Evolutionary conservation across 2,329 filamentous ascomycete genomes (phyloP).

Genomic region (Hansfordia pulvinata): DNA sequence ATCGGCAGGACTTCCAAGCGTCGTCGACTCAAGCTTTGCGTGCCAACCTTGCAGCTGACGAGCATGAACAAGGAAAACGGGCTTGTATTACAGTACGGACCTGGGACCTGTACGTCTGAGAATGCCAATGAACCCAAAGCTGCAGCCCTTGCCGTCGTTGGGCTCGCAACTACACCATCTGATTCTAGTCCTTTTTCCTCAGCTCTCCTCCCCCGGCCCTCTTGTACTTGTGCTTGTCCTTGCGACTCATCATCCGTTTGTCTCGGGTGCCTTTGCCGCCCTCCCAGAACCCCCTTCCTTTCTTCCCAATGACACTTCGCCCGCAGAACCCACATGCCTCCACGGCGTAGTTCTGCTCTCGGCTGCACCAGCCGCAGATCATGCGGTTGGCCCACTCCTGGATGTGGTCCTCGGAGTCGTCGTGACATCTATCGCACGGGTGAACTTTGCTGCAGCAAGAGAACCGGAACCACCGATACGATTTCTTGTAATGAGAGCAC

Average conservation of each 20-base stretch:
- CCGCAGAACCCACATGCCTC: slow-evolving; percentile 67
- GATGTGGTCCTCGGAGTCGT: slow-evolving; percentile 53
- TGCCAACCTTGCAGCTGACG: no score
- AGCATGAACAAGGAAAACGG: no score
- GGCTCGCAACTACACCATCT: background rate
- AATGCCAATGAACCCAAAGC: background rate
- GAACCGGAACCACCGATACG: slow-evolving; percentile 53
- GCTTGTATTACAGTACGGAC: no score
- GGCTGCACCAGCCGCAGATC: slow-evolving; percentile 68
- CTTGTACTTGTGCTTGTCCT: slow-evolving; percentile 63
- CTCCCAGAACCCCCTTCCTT: slow-evolving; percentile 69
- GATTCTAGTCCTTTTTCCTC: slow-evolving; percentile 18
- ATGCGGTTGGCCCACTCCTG: slow-evolving; percentile 76
- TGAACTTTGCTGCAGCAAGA: slow-evolving; percentile 45
- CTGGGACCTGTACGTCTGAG: no score
- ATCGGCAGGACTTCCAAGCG: no score
- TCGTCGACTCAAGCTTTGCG: no score
- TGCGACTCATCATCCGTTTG: slow-evolving; percentile 55
- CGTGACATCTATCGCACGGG: slow-evolving; percentile 63
- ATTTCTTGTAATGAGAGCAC: slow-evolving; percentile 44
- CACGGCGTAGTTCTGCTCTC: slow-evolving; percentile 67
- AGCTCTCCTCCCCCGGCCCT: slow-evolving; percentile 32
- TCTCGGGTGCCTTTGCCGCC: slow-evolving; percentile 74
- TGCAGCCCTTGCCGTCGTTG: no score
- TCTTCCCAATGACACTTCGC: slow-evolving; percentile 50